Evolutionary conservation across 2,329 filamentous ascomycete genomes (phyloP).

Genomic region (Talaromyces sp.): DNA sequence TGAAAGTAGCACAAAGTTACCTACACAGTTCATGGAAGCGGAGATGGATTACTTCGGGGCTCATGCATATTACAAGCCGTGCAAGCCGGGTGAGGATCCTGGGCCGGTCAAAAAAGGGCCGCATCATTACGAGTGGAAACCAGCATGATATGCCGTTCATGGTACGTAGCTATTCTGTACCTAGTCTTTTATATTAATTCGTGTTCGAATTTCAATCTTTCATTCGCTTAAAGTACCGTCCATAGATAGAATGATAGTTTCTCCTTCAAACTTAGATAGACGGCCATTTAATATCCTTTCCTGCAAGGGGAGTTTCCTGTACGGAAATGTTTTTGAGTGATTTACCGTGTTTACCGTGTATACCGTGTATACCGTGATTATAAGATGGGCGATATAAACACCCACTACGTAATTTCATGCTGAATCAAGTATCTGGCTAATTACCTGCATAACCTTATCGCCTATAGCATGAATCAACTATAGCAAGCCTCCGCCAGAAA

Average conservation of each 20-base stretch:
- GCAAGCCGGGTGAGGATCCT: constrained; percentile 51
- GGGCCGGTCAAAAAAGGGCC: constrained; percentile 55
- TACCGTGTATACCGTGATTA: not conserved
- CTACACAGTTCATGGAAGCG: constrained; percentile 67
- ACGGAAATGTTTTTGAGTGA: not conserved
- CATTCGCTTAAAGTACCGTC: not conserved
- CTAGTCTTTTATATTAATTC: not conserved
- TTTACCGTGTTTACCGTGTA: too few species aligned
- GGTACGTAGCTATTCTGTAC: not conserved
- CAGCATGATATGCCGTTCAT: constrained; percentile 29
- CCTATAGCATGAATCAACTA: not conserved
- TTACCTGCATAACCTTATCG: not conserved
- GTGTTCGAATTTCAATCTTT: not conserved
- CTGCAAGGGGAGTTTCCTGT: not conserved
- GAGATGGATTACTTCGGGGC: constrained; percentile 69
- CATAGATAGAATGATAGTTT: not conserved
- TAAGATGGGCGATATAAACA: not conserved
- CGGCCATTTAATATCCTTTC: not conserved
- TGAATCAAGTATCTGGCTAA: not conserved
- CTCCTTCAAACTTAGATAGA: not conserved
- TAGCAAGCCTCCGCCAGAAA: not conserved
- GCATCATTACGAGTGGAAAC: constrained; percentile 63
- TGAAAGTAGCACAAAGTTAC: constrained; percentile 56
- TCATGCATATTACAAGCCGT: constrained; percentile 59
- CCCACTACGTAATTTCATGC: not conserved